Evolutionary conservation across 2,329 filamentous ascomycete genomes (phyloP).

Genomic region (Calonectria fujianensis): DNA sequence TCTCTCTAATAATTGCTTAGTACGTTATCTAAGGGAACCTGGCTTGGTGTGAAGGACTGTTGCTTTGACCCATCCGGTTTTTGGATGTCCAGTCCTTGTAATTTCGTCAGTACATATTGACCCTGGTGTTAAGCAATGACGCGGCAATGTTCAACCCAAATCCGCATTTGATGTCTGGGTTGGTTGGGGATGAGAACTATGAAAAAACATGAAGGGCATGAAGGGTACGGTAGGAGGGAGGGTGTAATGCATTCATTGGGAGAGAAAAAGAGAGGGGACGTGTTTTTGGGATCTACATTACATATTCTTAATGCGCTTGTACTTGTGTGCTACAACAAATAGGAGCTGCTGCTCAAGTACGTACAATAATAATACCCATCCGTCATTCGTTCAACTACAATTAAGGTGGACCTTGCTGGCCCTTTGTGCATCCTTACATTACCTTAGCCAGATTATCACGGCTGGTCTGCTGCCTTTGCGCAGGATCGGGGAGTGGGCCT

Average conservation of each 20-base stretch:
- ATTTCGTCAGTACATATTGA: conserved; percentile 32
- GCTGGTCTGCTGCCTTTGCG: background rate
- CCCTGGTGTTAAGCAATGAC: conserved; percentile 1
- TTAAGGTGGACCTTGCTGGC: background rate
- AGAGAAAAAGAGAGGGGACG: conserved; percentile 9
- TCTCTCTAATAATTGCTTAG: conserved; percentile 54
- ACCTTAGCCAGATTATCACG: background rate
- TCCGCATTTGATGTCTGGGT: background rate
- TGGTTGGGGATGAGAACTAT: conserved; percentile 19
- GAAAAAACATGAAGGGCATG: conserved; percentile 19
- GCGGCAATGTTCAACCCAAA: background rate
- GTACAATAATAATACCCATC: conserved; percentile 30
- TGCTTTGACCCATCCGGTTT: conserved; percentile 12
- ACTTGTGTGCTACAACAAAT: conserved; percentile 13
- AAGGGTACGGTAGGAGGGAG: background rate
- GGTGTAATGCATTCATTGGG: background rate
- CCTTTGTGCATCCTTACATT: background rate
- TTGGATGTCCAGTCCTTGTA: conserved; percentile 11
- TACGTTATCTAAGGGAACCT: conserved; percentile 63
- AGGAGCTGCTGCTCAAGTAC: conserved; percentile 5
- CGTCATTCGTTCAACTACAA: conserved; percentile 18
- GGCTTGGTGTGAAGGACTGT: background rate
- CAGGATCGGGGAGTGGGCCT: background rate
- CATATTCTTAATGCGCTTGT: conserved; percentile 32
- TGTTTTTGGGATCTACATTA: conserved; percentile 22